A percentile compares a stretch with the other conserved stretches of the same genome.
Evolutionary conservation across 2,329 filamentous ascomycete genomes (phyloP).

Genomic region (Aspergillus pseudoglaucus): DNA sequence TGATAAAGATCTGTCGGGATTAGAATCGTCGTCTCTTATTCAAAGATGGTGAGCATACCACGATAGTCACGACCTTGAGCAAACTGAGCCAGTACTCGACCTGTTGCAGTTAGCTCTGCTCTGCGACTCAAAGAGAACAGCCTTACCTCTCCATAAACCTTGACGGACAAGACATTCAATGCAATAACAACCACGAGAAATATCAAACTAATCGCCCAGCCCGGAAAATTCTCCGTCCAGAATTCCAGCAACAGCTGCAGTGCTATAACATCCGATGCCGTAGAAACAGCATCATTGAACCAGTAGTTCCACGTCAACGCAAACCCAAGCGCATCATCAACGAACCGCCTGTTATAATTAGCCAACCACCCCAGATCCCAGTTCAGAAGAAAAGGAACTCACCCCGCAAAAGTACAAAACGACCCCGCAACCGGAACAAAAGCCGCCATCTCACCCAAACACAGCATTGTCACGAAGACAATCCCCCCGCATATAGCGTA

Average conservation of each 20-base stretch:
- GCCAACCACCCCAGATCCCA: background rate
- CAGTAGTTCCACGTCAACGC: slow-evolving; percentile 47
- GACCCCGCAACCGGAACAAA: slow-evolving; percentile 50
- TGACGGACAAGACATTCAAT: slow-evolving; percentile 49
- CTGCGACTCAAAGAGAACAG: slow-evolving; percentile 1
- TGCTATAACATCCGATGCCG: slow-evolving; percentile 55
- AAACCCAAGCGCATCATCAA: slow-evolving; percentile 40
- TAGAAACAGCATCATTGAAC: slow-evolving; percentile 60
- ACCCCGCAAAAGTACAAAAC: slow-evolving; percentile 52
- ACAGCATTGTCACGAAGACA: slow-evolving; percentile 54
- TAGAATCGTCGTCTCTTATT: slow-evolving; percentile 10
- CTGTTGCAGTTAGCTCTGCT: slow-evolving; percentile 11
- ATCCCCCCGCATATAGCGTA: slow-evolving; percentile 54
- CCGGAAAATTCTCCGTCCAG: slow-evolving; percentile 57
- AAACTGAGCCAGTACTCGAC: slow-evolving; percentile 38
- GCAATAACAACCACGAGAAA: slow-evolving; percentile 52
- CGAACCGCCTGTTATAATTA: slow-evolving; percentile 29
- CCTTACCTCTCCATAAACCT: slow-evolving; percentile 48
- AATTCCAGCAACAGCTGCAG: slow-evolving; percentile 54
- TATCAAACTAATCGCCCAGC: slow-evolving; percentile 57
- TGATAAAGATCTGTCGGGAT: slow-evolving; percentile 53
- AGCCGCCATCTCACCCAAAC: slow-evolving; percentile 56
- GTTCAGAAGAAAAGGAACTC: slow-evolving; percentile 9
- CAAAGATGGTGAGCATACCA: slow-evolving; percentile 20
- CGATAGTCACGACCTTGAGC: slow-evolving; percentile 36